Base-by-base conservation (phyloP, 495 filamentous ascomycete genomes). In the Penicillium atrosanguineum region DNA sequence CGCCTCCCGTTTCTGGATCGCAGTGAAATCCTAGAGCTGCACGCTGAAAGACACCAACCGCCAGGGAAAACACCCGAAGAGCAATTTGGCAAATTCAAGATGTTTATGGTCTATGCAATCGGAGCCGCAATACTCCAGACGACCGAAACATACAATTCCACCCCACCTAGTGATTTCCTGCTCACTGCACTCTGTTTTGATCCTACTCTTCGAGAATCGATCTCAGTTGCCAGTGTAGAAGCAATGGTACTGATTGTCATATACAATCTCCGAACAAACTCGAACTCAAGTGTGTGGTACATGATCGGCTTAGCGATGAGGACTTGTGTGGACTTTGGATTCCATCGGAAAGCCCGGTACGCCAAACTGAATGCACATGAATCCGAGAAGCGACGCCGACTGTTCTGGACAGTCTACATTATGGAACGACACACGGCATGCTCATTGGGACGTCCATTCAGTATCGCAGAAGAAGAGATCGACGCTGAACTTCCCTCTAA, bases 31-130 rank as follows among this genome's bases (percentile, higher is more conserved):
- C 40, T 68, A 37, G 55, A 67, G 8, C 44, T 70, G 7, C 73
- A 75, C 48, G 55, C 65, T 7, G 62, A 57, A 18, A 46, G 69
- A 25, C 59, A 68, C 44, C 44, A 57, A 25, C n/a, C n/a, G 49
- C 57, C 4, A 26, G 46, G 9, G 56, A 53, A 6, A 44, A 65
- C 44, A 29, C 50, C 62, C 14, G 23, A 55, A n/a, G 65, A 64
- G n/a, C 67, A 69, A 19, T 70, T 68, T 36, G 68, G 55, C 1
- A 51, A 53, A 15, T 78, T 75, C 51, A 75, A 75, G 46, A 50
- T 76, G 6, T 76, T 73, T 48, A 70, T 76, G 69, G 66, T 76
- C 1, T 75, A 78, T 58, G 72, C 69, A 14, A 72, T 76, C 21
- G 73, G 73, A 2, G 63, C 70, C 4, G 62, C 56, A 8, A 60